Evolutionary conservation across 1,284 basidiomycete species (phyloP), one percentile per base, ranked within the genome.

Genomic region (Austroboletus niveus): DNA sequence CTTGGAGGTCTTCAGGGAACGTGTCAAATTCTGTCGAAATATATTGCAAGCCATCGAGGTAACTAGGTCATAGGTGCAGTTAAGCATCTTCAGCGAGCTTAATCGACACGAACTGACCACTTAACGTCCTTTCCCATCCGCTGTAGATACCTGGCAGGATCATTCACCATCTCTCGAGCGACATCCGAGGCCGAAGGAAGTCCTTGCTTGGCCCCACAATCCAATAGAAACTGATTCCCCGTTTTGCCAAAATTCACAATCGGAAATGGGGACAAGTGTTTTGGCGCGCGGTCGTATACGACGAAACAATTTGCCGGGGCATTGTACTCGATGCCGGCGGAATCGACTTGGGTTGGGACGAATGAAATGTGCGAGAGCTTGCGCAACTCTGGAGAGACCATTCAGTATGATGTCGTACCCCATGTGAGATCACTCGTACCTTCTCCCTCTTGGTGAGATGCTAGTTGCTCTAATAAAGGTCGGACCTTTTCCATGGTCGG

Each of bases 241-340:
- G 46, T 5, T 20, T 27, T 44, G 17, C 49, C 49, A 24, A 69
- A 66, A 27, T 61, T 20, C 11, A 65, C 56, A 14, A 56, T 67
- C 10, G 22, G 22, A 24, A 24, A 24, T 24, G 22, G 5, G 22
- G 22, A 4, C 48, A 63, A 39, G 24, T 65, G 56, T 0, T 6
- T 55, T 20, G 42, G 36, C 1, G 49, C 24, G 0, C 51, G 54
- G 20, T 35, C 34, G 6, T 29, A 20, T 4, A 9, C 17, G 5
- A 62, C 53, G 39, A 65, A 69, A 41, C 63, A 65, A 22, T 69
- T 47, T 17, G 52, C 51, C 10, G 63, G 64, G 10, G 42, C 30
- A 1, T 57, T 20, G 22, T 58, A 44, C 4, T 51, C n/a, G n/a
- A 8, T 5, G 42, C 29, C 7, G 24, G 12, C n/a, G 47, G 17